Percentiles rank a stretch among this genome's conserved stretches.
Conservation (phyloP, 1,284 basidiomycete genomes). For the Bondarzewia mesenterica region DNA sequence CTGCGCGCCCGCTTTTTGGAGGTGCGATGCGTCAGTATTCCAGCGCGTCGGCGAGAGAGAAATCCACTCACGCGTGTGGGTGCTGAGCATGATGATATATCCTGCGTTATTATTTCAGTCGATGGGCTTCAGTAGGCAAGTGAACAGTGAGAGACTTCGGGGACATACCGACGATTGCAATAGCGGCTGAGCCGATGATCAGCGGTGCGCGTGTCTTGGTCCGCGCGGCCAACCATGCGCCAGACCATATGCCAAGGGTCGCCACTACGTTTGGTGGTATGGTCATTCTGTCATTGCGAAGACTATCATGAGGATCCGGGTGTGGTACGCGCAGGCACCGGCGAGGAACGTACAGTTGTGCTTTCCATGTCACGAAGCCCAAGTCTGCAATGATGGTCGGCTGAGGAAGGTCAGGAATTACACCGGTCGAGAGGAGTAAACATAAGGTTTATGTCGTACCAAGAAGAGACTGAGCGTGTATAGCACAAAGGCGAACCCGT, state of each 20-base stretch:
- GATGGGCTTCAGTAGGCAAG: not conserved
- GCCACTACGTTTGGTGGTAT: slow-evolving; percentile 52
- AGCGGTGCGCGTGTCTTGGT: slow-evolving; percentile 44
- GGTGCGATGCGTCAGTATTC: no score
- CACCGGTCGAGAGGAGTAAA: no score
- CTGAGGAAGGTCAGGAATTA: no score
- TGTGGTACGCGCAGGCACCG: no score
- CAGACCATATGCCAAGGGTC: slow-evolving; percentile 36
- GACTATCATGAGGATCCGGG: no score
- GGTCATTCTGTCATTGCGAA: slow-evolving; percentile 42
- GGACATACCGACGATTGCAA: slow-evolving; percentile 47
- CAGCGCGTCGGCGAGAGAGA: not conserved
- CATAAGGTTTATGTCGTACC: slow-evolving; percentile 24
- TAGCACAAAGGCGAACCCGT: slow-evolving; percentile 52
- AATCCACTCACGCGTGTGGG: slow-evolving; percentile 31
- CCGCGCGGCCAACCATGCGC: slow-evolving; percentile 42
- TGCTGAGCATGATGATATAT: slow-evolving; percentile 54
- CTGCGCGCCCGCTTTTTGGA: slow-evolving; percentile 36
- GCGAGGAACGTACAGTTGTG: slow-evolving; percentile 37
- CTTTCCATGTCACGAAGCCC: slow-evolving; percentile 51
- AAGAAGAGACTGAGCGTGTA: slow-evolving; percentile 50
- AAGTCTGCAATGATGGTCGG: slow-evolving; percentile 55
- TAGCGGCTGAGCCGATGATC: slow-evolving; percentile 43
- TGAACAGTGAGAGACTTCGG: not conserved
- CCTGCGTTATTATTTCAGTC: slow-evolving; percentile 27